Conservation (phyloP, 164 flowering plant genomes). For the Brasenia schreberi region DNA sequence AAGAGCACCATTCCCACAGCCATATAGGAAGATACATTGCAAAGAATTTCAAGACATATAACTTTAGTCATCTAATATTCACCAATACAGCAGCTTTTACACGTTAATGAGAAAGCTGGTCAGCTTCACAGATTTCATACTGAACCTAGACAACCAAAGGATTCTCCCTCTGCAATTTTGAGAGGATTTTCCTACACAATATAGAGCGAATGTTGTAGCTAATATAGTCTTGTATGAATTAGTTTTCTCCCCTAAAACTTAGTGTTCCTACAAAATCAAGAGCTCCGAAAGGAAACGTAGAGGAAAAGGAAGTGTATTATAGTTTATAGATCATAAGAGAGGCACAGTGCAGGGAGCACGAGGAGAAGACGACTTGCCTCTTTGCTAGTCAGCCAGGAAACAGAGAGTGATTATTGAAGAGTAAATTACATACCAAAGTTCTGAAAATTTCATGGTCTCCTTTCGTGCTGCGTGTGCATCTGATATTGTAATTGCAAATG, state of each 20-base stretch:
- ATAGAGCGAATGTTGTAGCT: neutral
- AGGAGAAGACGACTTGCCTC: too few species aligned
- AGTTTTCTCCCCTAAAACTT: neutral
- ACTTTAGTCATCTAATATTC: neutral
- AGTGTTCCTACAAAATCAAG: neutral
- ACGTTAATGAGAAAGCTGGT: neutral
- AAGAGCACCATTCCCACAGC: constrained; percentile 34
- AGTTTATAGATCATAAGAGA: neutral
- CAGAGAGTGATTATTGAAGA: too few species aligned
- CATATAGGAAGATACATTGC: constrained; percentile 16
- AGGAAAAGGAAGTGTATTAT: neutral
- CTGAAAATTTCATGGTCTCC: too few species aligned
- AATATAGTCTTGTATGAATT: neutral
- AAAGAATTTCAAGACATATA: neutral
- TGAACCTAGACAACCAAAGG: neutral
- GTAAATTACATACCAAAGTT: too few species aligned
- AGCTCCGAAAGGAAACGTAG: neutral
- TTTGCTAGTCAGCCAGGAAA: too few species aligned
- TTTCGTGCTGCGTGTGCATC: too few species aligned
- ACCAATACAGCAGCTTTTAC: neutral
- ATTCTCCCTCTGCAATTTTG: neutral
- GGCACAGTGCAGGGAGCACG: too few species aligned
- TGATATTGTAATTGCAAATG: too few species aligned
- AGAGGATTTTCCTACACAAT: neutral
- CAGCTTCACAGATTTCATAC: neutral